Evolutionary conservation across 2,329 filamentous ascomycete species (phyloP).

Genomic region (Teratosphaeria destructans): DNA sequence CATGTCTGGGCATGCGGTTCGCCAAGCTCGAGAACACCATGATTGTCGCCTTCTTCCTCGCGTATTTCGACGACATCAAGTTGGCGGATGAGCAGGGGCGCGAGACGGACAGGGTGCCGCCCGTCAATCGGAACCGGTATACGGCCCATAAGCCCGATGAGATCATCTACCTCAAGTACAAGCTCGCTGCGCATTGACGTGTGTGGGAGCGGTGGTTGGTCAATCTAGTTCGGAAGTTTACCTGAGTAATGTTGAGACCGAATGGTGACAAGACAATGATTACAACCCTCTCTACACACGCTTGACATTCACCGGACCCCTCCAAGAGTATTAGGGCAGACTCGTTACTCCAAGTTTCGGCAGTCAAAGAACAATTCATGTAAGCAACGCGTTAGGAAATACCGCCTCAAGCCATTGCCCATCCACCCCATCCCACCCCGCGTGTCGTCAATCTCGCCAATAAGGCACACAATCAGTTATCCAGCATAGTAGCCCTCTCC

Average conservation of each 20-base stretch:
- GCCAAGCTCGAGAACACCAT: constrained; percentile 45
- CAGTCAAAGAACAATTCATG: background rate
- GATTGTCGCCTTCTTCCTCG: constrained; percentile 40
- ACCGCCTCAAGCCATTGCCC: background rate
- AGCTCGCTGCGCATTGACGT: constrained; percentile 15
- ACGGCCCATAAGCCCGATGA: constrained; percentile 32
- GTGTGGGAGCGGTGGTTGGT: too few species aligned
- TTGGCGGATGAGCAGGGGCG: constrained; percentile 34
- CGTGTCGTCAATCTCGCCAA: background rate
- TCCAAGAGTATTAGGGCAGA: background rate
- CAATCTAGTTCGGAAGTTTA: too few species aligned
- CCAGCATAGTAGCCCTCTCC: constrained; percentile 28
- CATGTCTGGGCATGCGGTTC: constrained; percentile 36
- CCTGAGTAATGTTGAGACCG: too few species aligned
- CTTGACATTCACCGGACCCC: background rate
- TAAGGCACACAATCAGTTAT: background rate
- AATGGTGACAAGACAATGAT: background rate
- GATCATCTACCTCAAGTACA: constrained; percentile 29
- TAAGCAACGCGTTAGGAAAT: background rate
- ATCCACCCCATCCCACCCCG: background rate
- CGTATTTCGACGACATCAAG: constrained; percentile 41
- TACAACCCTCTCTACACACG: background rate
- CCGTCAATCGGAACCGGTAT: constrained; percentile 27
- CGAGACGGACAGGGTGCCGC: constrained; percentile 19
- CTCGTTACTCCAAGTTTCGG: background rate